phyloP scores from a whole-genome alignment of 805 yeast species.

The Yarrowia phangngaensis region DNA sequence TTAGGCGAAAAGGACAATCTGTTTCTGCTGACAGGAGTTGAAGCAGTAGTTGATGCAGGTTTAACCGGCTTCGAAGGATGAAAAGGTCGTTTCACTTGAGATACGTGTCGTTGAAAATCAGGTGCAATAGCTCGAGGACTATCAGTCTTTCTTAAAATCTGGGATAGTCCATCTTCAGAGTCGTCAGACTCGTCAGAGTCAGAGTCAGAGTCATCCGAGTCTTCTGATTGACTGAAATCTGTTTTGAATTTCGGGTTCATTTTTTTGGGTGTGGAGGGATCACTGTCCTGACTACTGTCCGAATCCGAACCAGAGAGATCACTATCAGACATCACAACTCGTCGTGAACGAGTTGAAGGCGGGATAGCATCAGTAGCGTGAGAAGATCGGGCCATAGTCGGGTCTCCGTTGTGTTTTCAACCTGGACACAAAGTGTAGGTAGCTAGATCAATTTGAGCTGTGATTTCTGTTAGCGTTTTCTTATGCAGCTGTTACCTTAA shows the following conservation, averaged over 20 bases:
- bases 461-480: too few species aligned
- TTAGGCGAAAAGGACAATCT: constrained; percentile 17
- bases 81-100: background rate
- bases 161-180: constrained; percentile 6
- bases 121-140: constrained; percentile 13
- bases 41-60: background rate
- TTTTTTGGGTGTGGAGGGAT: constrained; percentile 1
- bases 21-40: constrained; percentile 16
- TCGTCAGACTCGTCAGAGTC: constrained; percentile 15
- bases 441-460: too few species aligned
- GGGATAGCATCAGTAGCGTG: constrained; percentile 9
- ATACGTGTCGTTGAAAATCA: constrained; percentile 8
- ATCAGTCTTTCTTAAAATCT: background rate
- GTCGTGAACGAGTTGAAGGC: constrained; percentile 9
- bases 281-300: constrained; percentile 1
- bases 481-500: too few species aligned
- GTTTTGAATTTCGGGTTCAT: constrained; percentile 2
- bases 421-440: too few species aligned
- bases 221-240: background rate
- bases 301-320: background rate
- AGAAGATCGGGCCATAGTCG: constrained; percentile 7
- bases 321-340: constrained; percentile 15
- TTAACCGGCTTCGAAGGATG: too few species aligned
- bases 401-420: background rate
- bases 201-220: background rate